Evolutionary conservation across 495 filamentous ascomycete genomes (phyloP), one percentile per base, ranked within the genome.

Genomic region (Darksidea phi): DNA sequence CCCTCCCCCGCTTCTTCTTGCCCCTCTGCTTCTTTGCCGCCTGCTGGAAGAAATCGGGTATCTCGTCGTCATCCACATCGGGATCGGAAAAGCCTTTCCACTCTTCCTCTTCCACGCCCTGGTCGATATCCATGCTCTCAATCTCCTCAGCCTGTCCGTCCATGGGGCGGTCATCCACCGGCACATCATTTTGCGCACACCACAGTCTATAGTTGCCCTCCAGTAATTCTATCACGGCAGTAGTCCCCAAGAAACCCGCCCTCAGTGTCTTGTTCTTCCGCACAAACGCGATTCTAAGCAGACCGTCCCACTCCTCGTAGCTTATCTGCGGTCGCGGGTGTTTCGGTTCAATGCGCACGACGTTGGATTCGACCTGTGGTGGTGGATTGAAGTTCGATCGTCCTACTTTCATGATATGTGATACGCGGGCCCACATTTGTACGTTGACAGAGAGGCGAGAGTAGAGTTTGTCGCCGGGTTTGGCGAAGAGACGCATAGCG

Each of bases 361-460:
- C 90, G 57, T 84, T 89, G 12, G 84, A 88, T 74, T 97, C 93
- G 18, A 97, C 93, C 69, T 88, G 81, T 10, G 93, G 93, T 18
- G 93, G 92, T 1, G 94, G 94, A 67, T 88, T 91, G 80, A 95
- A 97, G 77, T 97, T 97, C 73, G 93, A 92, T 64, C 86, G 86
- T 28, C 91, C 90, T 26, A 96, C 91, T 76, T 95, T 95, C 84
- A 92, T 88, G 66, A 95, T 86, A 70, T 95, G 90, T 46, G 85
- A 84, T 38, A 91, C 85, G 61, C 86, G 88, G 15, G 91, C 87
- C 87, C 89, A 96, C 82, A 97, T 96, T 72, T 97, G 94, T 23
- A 88, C 90, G 64, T 97, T 97, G 26, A 94, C 92, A 7, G 81
- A 86, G 28, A 97, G 81, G 12, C 93, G 83, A 62, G 86, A 88